Evolutionary conservation across 352 stramenopile genomes (phyloP), one percentile per base, ranked within the genome.

Genomic region (Phytophthora macrochlamydospora): DNA sequence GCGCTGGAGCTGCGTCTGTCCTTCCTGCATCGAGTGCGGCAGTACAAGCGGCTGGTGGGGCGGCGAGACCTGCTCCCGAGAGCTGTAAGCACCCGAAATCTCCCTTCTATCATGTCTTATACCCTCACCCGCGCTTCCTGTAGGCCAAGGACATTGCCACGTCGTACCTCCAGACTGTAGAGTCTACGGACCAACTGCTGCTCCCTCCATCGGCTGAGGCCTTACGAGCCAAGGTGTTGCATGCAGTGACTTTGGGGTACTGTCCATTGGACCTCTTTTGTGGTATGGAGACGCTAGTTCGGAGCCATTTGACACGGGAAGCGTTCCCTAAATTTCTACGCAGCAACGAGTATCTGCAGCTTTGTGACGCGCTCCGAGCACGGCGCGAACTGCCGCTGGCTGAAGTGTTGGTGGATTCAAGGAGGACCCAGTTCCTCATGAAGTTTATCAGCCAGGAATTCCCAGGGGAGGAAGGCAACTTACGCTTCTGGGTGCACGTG

Each of bases 401-500:
- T 7, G 83, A 91, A 45, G 63, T 93, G 35, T 65, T 93, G 29
- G 81, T 87, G 60, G 76, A 91, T 48, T 56, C 69, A 13, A 71
- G 74, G 31, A 72, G 83, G 42, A 90, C 82, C 14, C 73, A 74
- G 24, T 89, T 84, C 48, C 75, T 93, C 14, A 68, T 82, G 60
- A 67, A 56, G 44, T 91, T 82, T 46, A 44, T 93, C 33, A 55
- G 63, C n/a, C 44, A 78, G 12, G 50, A 50, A 4, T 54, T 78
- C 6, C 66, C 75, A 0, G 38, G 50, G 3, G 55, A 69, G 29
- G 63, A 89, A 32, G 78, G 78, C 51, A 93, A 91, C 40, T 53
- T 92, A 52, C 75, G 69, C 52, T 91, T 93, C 62, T 93, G 83
- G 83, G 73, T 91, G 48, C 73, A 92, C 11, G 85, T 93, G 9